phyloP scores from a whole-genome alignment of 2,329 filamentous ascomycete species.

The Diaporthe capsici region DNA sequence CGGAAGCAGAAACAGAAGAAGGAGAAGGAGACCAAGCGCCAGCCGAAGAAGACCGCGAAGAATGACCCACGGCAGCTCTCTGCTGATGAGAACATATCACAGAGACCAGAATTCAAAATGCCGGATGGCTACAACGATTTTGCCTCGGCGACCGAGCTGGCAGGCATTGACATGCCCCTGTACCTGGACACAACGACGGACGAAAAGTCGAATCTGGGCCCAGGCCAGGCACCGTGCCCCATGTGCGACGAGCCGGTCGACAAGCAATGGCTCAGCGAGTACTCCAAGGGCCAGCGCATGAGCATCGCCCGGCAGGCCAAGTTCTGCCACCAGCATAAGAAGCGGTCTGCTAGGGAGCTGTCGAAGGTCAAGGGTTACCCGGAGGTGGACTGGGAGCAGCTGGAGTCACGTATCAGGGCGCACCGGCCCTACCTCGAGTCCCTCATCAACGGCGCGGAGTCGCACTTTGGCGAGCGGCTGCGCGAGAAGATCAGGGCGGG shows the following conservation, averaged over 20 bases:
- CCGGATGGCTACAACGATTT: slow-evolving; percentile 38
- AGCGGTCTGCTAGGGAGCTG: slow-evolving; percentile 62
- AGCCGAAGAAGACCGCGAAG: background rate
- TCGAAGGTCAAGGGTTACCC: slow-evolving; percentile 75
- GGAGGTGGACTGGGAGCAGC: slow-evolving; percentile 74
- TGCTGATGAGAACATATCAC: slow-evolving; percentile 29
- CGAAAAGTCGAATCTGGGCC: background rate
- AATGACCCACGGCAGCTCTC: background rate
- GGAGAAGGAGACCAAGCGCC: background rate
- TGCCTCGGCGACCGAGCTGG: background rate
- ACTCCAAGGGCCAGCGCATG: slow-evolving; percentile 63
- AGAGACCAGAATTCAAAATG: slow-evolving; percentile 37
- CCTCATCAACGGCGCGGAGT: slow-evolving; percentile 72
- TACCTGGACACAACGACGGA: background rate
- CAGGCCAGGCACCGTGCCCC: slow-evolving; percentile 66
- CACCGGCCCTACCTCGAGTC: slow-evolving; percentile 69
- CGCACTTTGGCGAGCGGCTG: slow-evolving; percentile 73
- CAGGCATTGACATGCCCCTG: slow-evolving; percentile 21
- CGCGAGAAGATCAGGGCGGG: slow-evolving; percentile 69
- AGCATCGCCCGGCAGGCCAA: slow-evolving; percentile 70
- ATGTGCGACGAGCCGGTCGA: slow-evolving; percentile 76
- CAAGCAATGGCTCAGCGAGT: slow-evolving; percentile 65
- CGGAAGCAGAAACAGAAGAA: slow-evolving; percentile 1
- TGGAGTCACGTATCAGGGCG: slow-evolving; percentile 70
- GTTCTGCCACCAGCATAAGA: slow-evolving; percentile 77